Conservation (phyloP, 331 rosid species). For the Malus hybrid region DNA sequence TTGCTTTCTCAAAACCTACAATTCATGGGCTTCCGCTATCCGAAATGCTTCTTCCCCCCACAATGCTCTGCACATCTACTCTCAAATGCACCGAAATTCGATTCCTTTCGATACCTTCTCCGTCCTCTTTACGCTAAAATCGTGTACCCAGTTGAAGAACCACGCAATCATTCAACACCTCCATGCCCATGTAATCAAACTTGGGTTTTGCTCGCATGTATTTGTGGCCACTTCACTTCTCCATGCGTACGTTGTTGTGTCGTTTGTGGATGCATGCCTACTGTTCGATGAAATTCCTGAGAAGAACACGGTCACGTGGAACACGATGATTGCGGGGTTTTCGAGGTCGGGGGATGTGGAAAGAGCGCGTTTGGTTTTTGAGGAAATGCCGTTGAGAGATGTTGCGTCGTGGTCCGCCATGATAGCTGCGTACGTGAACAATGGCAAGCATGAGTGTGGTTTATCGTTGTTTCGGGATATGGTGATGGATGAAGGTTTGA, state of each 20-base stretch:
- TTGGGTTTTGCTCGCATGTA: slow-evolving; percentile 40
- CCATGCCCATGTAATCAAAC: slow-evolving; percentile 44
- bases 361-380: slow-evolving; percentile 32
- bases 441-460: slow-evolving; percentile 13
- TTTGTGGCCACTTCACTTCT: slow-evolving; percentile 44
- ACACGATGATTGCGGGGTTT: slow-evolving; percentile 50
- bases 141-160: slow-evolving; percentile 30
- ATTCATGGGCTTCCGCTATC: slow-evolving; percentile 44
- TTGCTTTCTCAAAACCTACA: slow-evolving; percentile 7
- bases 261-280: slow-evolving; percentile 28
- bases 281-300: slow-evolving; percentile 65
- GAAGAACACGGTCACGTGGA: slow-evolving; percentile 46
- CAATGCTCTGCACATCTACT: slow-evolving; percentile 29
- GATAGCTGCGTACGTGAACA: slow-evolving; percentile 41
- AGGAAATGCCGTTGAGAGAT: slow-evolving; percentile 39
- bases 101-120: slow-evolving; percentile 43
- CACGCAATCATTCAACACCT: slow-evolving; percentile 31
- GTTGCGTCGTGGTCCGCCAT: slow-evolving; percentile 44
- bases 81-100: slow-evolving; percentile 37
- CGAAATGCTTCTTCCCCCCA: slow-evolving; percentile 40
- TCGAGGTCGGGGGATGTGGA: slow-evolving; percentile 34
- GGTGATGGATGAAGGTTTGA: slow-evolving; percentile 17
- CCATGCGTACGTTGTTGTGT: slow-evolving; percentile 13
- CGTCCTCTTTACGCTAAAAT: slow-evolving; percentile 44
- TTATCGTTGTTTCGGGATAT: slow-evolving; percentile 43